A percentile compares a stretch with the other conserved stretches of the same genome.
Conservation (phyloP, 1,139 yeast species). For the Protomyces inundatus region DNA sequence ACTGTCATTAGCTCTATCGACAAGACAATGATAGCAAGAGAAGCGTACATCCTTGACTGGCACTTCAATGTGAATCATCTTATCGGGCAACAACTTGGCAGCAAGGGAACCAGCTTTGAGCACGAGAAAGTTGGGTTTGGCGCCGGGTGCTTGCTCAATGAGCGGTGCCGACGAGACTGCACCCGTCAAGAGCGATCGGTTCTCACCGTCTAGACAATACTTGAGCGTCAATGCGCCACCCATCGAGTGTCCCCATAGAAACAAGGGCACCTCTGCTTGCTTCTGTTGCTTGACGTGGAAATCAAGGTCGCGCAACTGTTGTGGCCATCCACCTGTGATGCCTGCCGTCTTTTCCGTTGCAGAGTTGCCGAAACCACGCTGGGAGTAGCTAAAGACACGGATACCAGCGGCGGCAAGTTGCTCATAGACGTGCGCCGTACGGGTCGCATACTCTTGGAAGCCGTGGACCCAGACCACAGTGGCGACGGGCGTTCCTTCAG, state of each 20-base stretch:
- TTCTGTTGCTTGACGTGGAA: slow-evolving; percentile 45
- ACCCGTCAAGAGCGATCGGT: slow-evolving; percentile 51
- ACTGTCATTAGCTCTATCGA: neutral
- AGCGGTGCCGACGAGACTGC: slow-evolving; percentile 65
- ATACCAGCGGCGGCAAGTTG: slow-evolving; percentile 37
- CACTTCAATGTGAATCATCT: slow-evolving; percentile 6
- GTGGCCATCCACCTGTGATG: slow-evolving; percentile 53
- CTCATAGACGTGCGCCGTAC: slow-evolving; percentile 57
- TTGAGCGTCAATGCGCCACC: slow-evolving; percentile 82
- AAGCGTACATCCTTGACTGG: slow-evolving; percentile 1
- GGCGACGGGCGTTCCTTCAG: slow-evolving; percentile 51
- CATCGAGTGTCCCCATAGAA: slow-evolving; percentile 86
- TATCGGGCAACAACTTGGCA: slow-evolving; percentile 23
- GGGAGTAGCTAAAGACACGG: slow-evolving; percentile 74
- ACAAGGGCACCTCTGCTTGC: slow-evolving; percentile 40
- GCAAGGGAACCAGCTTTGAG: slow-evolving; percentile 46
- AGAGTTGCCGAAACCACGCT: slow-evolving; percentile 83
- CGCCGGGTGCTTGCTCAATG: slow-evolving; percentile 42
- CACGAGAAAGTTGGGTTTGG: slow-evolving; percentile 9
- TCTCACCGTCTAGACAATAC: slow-evolving; percentile 64
- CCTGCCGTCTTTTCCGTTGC: slow-evolving; percentile 55
- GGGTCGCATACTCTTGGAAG: slow-evolving; percentile 58
- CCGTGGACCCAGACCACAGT: slow-evolving; percentile 50
- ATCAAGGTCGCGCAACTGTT: slow-evolving; percentile 65
- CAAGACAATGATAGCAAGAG: no score